Evolutionary conservation across 1,139 yeast genomes (phyloP).

Genomic region (Zygosaccharomyces pseudobailii): DNA sequence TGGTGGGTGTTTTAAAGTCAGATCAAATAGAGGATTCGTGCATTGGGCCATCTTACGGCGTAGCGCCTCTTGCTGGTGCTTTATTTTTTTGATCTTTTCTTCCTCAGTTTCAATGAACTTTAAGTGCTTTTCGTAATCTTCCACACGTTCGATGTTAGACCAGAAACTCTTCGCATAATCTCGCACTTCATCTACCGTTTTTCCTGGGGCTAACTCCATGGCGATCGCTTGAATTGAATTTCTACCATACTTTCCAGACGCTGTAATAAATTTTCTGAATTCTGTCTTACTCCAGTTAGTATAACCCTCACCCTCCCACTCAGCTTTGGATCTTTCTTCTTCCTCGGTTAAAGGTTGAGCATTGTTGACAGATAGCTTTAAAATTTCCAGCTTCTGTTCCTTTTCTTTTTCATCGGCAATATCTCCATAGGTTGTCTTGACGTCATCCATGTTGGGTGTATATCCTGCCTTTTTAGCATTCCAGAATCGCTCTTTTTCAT

Average conservation of each 20-base stretch:
- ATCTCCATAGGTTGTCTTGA: constrained; percentile 39
- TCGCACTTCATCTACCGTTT: constrained; percentile 62
- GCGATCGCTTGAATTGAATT: constrained; percentile 58
- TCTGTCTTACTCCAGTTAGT: constrained; percentile 69
- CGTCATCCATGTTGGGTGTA: constrained; percentile 33
- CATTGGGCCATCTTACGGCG: constrained; percentile 59
- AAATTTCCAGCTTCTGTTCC: constrained; percentile 49
- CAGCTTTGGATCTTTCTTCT: constrained; percentile 54
- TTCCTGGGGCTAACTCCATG: constrained; percentile 52
- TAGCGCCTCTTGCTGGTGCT: constrained; percentile 61
- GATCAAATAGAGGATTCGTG: constrained; percentile 60
- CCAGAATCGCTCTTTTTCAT: constrained; percentile 59
- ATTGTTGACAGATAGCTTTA: constrained; percentile 58
- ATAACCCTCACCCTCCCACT: constrained; percentile 54
- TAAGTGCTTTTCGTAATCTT: constrained; percentile 65
- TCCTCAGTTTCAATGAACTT: constrained; percentile 73
- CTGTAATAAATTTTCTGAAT: constrained; percentile 59
- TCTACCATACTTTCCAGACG: constrained; percentile 64
- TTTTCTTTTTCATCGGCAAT: constrained; percentile 35
- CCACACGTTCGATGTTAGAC: constrained; percentile 59
- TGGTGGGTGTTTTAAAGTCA: constrained; percentile 56
- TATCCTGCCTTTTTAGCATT: constrained; percentile 34
- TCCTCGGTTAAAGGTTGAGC: constrained; percentile 65
- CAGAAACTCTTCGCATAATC: constrained; percentile 66
- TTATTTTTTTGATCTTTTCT: constrained; percentile 54